Base-by-base conservation (phyloP, 2,329 filamentous ascomycete species). In the Ophiostoma ulmi region DNA sequence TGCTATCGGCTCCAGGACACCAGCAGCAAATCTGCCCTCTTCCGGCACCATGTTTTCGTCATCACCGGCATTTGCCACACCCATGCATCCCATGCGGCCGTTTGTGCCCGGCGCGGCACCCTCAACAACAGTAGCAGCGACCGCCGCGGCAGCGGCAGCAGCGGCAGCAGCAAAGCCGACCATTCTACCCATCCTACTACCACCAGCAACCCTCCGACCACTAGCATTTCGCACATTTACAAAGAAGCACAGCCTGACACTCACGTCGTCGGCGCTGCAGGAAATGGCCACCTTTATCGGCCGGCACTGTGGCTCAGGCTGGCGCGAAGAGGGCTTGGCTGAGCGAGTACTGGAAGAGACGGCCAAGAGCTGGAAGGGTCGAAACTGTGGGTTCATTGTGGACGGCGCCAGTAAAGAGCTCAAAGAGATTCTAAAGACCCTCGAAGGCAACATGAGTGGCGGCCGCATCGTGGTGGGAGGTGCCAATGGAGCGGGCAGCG, bases 221-320 rank as follows among this genome's bases (percentile, higher is more conserved):
- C 85, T 98, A 26, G 96, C 95, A 10, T 98, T 99, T 77, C 89
- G 95, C 66, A 96, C 92, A 0, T 97, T 99, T 75, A 99, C 95
- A 1, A 97, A 97, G 80, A 99, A 98, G 78, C 93, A 99, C 81
- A 96, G 94, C 75, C 84, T 99, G 70, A 98, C 94, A 0, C 87
- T 99, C 69, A 94, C 92, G 8, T 95, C 94, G 0, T 88, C 93
- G 0, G 93, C 95, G 0, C 83, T 99, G 5, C 90, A 94, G 78
- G 88, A 91, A 66, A 85, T 99, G 41, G 94, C 95, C 26, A 86
- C 87, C 0, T 99, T 99, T 79, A 91, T 99, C 69, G 96, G 95
- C 13, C 90, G 92, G 75, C 91, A 97, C 79, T 99, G 95, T 79
- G 95, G 95, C 44, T 94, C 94, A 71, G 93, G 90, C 89, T 99